These are phyloP conservation scores for Penstemon davidsonii DNA, from an alignment of 257 asterid genomes.

Conservation along the genomic window DNA sequence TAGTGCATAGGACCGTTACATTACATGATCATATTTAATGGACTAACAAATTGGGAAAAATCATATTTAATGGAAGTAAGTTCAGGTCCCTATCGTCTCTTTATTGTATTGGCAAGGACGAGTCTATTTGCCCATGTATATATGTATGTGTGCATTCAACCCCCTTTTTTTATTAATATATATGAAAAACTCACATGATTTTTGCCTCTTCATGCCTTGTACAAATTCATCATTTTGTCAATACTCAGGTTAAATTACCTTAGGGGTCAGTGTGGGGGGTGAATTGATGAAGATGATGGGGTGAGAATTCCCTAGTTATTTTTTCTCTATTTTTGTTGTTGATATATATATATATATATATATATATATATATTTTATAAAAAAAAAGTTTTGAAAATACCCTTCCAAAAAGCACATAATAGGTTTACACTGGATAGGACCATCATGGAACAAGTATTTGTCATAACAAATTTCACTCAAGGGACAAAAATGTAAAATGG, in stretches of 20 bases:
- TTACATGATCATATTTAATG: constrained; percentile 30
- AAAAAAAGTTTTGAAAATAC: too few relatives aligned
- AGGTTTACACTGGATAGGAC: too few relatives aligned
- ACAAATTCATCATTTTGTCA: neutral
- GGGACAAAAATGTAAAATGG: neutral
- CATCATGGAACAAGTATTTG: too few relatives aligned
- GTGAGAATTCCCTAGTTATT: too few relatives aligned
- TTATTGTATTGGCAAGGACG: constrained; percentile 43
- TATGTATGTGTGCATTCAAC: constrained; percentile 26
- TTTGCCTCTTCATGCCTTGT: constrained; percentile 34
- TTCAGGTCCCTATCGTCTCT: constrained; percentile 22
- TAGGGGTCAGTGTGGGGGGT: neutral
- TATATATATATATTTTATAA: too few relatives aligned
- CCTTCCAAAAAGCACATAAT: too few relatives aligned
- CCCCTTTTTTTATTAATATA: neutral
- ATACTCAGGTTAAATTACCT: neutral
- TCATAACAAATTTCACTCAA: too few relatives aligned
- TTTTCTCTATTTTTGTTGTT: too few relatives aligned
- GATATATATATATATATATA: too few relatives aligned
- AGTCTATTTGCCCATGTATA: constrained; percentile 11
- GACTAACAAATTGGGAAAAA: neutral
- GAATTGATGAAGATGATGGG: too few relatives aligned
- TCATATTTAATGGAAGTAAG: constrained; percentile 19
- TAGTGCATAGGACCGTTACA: neutral
- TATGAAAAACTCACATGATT: constrained; percentile 49